Conservation (phyloP, 345 rosid genomes). For the Microcos paniculata region DNA sequence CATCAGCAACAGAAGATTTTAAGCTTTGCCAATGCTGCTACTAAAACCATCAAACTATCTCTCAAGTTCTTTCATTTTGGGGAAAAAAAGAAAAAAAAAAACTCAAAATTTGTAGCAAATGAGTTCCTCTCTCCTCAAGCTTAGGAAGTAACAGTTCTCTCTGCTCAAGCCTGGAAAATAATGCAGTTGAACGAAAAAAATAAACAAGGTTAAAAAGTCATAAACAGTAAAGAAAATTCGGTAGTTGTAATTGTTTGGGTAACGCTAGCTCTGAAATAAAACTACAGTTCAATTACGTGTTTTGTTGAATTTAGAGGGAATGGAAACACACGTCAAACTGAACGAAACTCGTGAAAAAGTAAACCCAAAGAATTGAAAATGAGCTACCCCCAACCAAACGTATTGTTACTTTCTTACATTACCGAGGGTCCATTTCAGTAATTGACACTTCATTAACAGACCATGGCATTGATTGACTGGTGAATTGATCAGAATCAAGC, state of each 20-base stretch:
- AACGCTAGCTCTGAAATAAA: too few species aligned
- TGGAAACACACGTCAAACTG: too few species aligned
- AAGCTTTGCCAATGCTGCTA: background rate
- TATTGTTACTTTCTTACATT: background rate
- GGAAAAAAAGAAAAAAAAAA: background rate
- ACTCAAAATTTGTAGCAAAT: background rate
- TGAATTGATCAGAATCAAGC: constrained; percentile 11
- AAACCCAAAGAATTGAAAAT: background rate
- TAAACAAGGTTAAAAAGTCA: too few species aligned
- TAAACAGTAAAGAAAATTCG: too few species aligned
- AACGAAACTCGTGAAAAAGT: too few species aligned
- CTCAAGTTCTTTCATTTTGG: constrained; percentile 1
- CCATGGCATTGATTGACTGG: background rate
- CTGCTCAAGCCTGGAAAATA: too few species aligned
- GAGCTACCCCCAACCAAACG: background rate
- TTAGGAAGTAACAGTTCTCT: too few species aligned
- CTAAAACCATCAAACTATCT: constrained; percentile 2
- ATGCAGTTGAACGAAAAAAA: too few species aligned
- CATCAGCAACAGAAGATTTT: constrained; percentile 1
- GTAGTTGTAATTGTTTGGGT: too few species aligned
- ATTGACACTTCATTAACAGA: background rate
- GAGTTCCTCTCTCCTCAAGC: too few species aligned
- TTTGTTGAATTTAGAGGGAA: too few species aligned
- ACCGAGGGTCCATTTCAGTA: constrained; percentile 13
- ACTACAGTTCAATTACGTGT: too few species aligned